Evolutionary conservation across 352 stramenopile genomes (phyloP), one percentile per base, ranked within the genome.

Genomic region (Pelagophyceae sp.): DNA sequence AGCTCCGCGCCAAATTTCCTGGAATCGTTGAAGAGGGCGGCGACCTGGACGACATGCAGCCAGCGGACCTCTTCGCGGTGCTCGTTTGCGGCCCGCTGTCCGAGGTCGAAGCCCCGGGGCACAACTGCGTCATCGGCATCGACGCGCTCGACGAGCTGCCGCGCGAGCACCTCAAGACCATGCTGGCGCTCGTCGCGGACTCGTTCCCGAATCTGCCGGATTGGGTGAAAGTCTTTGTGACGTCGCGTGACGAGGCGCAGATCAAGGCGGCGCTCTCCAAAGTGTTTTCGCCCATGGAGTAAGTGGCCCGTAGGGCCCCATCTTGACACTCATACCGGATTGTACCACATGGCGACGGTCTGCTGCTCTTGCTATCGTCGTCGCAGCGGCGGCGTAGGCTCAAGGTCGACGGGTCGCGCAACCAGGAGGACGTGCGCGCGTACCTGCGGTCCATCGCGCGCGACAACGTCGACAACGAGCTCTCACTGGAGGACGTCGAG

Each of bases 71-170:
- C n/a, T n/a, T n/a, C n/a, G n/a, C n/a, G n/a, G n/a, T n/a, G n/a
- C n/a, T n/a, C n/a, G n/a, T n/a, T n/a, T n/a, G n/a, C n/a, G n/a
- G n/a, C n/a, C n/a, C n/a, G n/a, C n/a, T n/a, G n/a, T n/a, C n/a
- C n/a, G n/a, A n/a, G n/a, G n/a, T n/a, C n/a, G n/a, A 2, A n/a
- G 58, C 23, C 17, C 5, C 58, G 58, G 17, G 5, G 17, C 2
- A n/a, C 5, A 65, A n/a, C n/a, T n/a, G n/a, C 31, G 27, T 71
- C 3, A 40, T 71, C 17, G 31, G 37, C 61, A 25, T 71, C 3
- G 61, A 71, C 33, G 61, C 61, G 61, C 61, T 71, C n/a, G 61
- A 71, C 61, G 61, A 71, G 61, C 61, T 71, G 15, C 61, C 61
- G 61, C 61, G 61, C 29, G n/a, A 1, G 3, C n/a, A 20, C n/a